Conservation (phyloP, 148 eudicot species). For the Spergularia marina region DNA sequence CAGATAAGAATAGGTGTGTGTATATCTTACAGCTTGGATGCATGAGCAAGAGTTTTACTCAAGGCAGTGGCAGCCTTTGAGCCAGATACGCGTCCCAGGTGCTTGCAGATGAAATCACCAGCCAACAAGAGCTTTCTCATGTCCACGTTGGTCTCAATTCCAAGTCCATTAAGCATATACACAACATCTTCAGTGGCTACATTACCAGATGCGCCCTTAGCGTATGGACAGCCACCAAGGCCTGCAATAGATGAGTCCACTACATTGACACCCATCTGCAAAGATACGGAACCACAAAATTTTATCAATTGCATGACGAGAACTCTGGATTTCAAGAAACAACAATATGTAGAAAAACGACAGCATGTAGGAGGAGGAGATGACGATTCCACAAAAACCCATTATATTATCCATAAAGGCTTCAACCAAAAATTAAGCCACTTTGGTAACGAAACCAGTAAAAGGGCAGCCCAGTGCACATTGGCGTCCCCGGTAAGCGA, state of each 20-base stretch:
- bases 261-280: constrained; percentile 78
- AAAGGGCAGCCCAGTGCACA: no score
- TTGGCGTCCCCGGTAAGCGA: no score
- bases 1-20: constrained; percentile 13
- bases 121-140: constrained; percentile 67
- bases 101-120: constrained; percentile 72
- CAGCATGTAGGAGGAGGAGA: background rate
- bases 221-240: constrained; percentile 96
- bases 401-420: no score
- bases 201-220: constrained; percentile 91
- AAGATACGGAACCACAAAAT: background rate
- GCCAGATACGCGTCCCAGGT: constrained; percentile 64
- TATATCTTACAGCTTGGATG: constrained; percentile 60
- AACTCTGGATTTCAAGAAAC: no score
- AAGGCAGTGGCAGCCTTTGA: constrained; percentile 83
- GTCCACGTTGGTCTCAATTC: constrained; percentile 70
- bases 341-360: background rate
- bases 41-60: constrained; percentile 43
- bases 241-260: constrained; percentile 84
- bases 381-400: background rate
- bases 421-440: no score
- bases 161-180: constrained; percentile 84
- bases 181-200: constrained; percentile 95
- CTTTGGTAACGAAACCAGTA: no score
- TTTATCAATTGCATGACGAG: background rate